Evolutionary conservation across 306 rosid species (phyloP), one percentile per base, ranked within the genome.

Genomic region (Astragalus membranaceus): DNA sequence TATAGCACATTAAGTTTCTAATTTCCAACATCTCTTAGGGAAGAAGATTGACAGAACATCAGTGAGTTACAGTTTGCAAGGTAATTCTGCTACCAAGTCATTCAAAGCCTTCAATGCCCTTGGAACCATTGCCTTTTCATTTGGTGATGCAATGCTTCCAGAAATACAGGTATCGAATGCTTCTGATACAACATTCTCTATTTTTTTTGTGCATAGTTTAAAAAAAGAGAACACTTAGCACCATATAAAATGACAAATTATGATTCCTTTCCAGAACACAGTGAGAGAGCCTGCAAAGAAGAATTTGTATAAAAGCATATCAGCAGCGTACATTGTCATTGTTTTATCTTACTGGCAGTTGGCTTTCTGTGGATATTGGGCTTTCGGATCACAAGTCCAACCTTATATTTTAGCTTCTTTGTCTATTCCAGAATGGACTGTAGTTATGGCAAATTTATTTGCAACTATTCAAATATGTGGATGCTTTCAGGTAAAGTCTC

Each of bases 91-190:
- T 47, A 71, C 82, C 5, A 86, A 83, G 61, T 36, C 70, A 32
- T 88, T 84, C 76, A 70, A 72, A 85, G 96, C 91, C 76, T 88
- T 86, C 72, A 87, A 84, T 77, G 91, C 96, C 49, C 91, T 87
- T 3, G 93, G 93, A 10, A 58, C 76, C 67, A 85, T 87, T 37
- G 89, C 91, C 65, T 87, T 90, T 79, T 90, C 93, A 57, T 90
- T 90, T 67, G 96, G 91, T 59, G 91, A 87, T 85, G 94, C 89
- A 57, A 87, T 87, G 88, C 96, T 90, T 80, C 91, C 91, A 60
- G 93, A 90, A 76, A 85, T 90, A 82, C 93, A 87, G 83, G 91
- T 90, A 39, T 9, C 26, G 37, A 36, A 26, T 51, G 15, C 12
- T n/a, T n/a, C n/a, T n/a, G n/a, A n/a, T n/a, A n/a, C n/a, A n/a